Percentiles rank a stretch among this genome's conserved stretches.
Evolutionary conservation across 768 basidiomycete species (phyloP).

Genomic region (Gloeophyllum trabeum): DNA sequence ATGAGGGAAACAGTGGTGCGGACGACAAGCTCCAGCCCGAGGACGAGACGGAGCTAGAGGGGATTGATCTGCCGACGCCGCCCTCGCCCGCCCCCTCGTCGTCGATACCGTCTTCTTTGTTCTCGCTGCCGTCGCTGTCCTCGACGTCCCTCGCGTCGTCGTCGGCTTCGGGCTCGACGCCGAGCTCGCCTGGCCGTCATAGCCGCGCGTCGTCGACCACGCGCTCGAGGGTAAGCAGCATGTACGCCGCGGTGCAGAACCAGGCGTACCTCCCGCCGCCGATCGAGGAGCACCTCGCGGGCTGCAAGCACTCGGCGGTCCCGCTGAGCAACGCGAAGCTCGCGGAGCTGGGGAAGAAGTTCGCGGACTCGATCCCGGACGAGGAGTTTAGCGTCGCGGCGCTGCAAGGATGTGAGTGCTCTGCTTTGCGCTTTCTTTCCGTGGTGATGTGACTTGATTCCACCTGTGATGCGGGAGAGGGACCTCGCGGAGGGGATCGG

Average conservation of each 20-base stretch:
- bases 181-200: not conserved
- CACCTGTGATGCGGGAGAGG: constrained; percentile 9
- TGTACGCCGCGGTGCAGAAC: constrained; percentile 11
- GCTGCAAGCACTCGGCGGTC: constrained; percentile 49
- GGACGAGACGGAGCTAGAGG: constrained; percentile 31
- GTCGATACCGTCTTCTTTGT: constrained; percentile 24
- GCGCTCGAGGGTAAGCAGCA: constrained; percentile 6
- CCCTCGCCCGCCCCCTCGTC: constrained; percentile 29
- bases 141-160: constrained; percentile 20
- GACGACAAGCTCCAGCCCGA: constrained; percentile 19
- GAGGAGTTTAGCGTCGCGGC: constrained; percentile 85
- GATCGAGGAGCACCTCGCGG: constrained; percentile 44
- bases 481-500: constrained; percentile 6
- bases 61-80: constrained; percentile 30
- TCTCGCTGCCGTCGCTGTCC: constrained; percentile 27
- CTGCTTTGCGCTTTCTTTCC: constrained; percentile 6
- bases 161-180: constrained; percentile 5
- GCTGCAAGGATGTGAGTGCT: constrained; percentile 76
- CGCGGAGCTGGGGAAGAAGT: constrained; percentile 59
- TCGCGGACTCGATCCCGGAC: constrained; percentile 75
- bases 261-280: constrained; percentile 54
- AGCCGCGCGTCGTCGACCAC: not conserved
- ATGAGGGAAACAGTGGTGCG: constrained; percentile 21
- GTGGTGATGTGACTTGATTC: constrained; percentile 5
- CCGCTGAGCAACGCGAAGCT: constrained; percentile 57